Conservation (phyloP, 352 stramenopile species). For the Pythium pyrilobum region DNA sequence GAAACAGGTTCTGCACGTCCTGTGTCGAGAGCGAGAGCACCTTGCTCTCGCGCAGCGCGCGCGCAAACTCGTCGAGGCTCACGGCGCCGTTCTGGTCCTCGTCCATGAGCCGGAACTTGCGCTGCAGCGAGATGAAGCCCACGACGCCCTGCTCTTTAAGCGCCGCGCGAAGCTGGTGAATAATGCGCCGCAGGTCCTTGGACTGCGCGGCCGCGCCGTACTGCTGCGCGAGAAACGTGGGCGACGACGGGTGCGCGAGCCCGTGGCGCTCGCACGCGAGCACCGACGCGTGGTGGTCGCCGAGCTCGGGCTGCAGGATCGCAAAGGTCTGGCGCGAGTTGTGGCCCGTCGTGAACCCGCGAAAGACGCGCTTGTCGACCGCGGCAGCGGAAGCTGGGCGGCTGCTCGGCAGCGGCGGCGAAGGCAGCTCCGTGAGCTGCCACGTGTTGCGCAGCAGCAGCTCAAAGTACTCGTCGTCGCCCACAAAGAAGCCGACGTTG, state of each 20-base stretch:
- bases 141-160: constrained; percentile 61
- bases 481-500: constrained; percentile 83
- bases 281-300: constrained; percentile 27
- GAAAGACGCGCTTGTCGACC: constrained; percentile 17
- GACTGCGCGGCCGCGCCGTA: constrained; percentile 31
- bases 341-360: constrained; percentile 33
- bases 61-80: constrained; percentile 70
- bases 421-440: constrained; percentile 25
- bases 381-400: not conserved
- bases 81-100: constrained; percentile 66
- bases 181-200: constrained; percentile 56
- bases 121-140: constrained; percentile 73
- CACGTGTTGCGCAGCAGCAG: constrained; percentile 88
- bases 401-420: not conserved
- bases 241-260: constrained; percentile 1
- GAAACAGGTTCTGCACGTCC: constrained; percentile 64
- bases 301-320: constrained; percentile 57
- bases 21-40: constrained; percentile 36
- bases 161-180: constrained; percentile 38
- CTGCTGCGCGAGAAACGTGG: not conserved
- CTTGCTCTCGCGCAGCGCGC: constrained; percentile 51
- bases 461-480: constrained; percentile 89
- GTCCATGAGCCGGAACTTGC: constrained; percentile 71
- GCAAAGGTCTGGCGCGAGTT: constrained; percentile 51
- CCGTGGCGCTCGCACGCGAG: constrained; percentile 20